Conservation (phyloP, 495 filamentous ascomycete genomes). For the Tuber brumale region DNA sequence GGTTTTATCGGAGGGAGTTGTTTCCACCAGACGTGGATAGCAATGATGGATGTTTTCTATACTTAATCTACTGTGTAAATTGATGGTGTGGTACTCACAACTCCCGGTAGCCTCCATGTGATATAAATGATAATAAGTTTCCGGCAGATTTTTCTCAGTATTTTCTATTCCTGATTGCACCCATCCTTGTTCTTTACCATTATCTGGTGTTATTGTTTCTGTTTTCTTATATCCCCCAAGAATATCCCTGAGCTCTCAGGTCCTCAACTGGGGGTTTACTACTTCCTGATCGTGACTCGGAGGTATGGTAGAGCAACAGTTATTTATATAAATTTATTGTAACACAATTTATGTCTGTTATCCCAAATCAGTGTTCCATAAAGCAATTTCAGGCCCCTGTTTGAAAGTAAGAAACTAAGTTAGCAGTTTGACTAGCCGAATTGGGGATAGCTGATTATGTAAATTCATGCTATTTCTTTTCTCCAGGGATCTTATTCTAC, state of each 20-base stretch:
- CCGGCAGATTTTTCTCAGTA: background rate
- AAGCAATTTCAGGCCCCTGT: background rate
- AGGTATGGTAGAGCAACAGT: background rate
- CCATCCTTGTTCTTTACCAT: background rate
- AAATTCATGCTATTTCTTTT: background rate
- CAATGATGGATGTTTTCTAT: background rate
- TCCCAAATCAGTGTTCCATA: background rate
- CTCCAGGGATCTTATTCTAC: background rate
- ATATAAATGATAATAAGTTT: background rate
- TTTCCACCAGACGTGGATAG: background rate
- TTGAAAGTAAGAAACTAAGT: background rate
- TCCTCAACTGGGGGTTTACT: background rate
- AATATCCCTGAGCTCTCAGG: background rate
- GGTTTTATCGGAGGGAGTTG: background rate
- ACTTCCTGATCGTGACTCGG: background rate
- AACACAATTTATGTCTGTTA: background rate
- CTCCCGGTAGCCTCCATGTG: background rate
- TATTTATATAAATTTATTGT: background rate
- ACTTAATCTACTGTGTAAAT: background rate
- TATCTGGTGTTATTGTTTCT: background rate
- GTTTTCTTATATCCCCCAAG: background rate
- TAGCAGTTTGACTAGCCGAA: background rate
- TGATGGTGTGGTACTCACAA: background rate
- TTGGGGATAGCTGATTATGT: background rate
- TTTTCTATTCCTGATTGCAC: background rate